Base-by-base conservation (phyloP, 2,329 filamentous ascomycete genomes). In the Alternaria hordeiaustralica region DNA sequence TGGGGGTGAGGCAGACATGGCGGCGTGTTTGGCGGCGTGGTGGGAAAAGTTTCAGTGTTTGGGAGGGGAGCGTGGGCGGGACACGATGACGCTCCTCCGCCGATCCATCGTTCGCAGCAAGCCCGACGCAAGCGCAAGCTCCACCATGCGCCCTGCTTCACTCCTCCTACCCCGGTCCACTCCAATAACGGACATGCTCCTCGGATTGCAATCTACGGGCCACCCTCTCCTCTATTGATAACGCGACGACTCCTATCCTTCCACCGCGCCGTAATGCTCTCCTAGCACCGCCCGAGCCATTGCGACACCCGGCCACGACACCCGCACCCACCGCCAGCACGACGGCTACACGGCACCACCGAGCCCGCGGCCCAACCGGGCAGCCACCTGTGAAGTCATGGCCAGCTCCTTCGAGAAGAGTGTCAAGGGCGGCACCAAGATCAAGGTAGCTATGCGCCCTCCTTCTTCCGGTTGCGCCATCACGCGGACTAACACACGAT, bases 401-500 rank as follows among this genome's bases (percentile, higher is more conserved):
- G 89, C 91, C 71, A 92, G 90, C 84, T 95, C 92, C 63, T 98
- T 98, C 80, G 96, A 99, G 86, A 99, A 98, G 87, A 97, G 94
- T 73, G 96, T 99, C 79, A 98, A 98, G 86, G 96, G 95, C 83
- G 95, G 93, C 75, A 98, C 95, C 76, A 98, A 98, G 86, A 93
- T 97, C 80, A 98, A 97, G 89, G 94, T 94, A 75, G 63, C 70
- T 60, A 60, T 57, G 60, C 65, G 61, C 67, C 46, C 26, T 43
- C 30, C 49, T 9, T 30, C 63, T 18, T 26, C 23, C 50, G 25
- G 33, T 18, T 41, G 30, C 21, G 51, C 63, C 46, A 62, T 71
- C 69, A 72, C 67, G 44, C 58, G 6, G 26, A 53, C 72, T 72
- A 61, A 74, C 64, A 58, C 47, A 54, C 30, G 46, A 23, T 61